phyloP scores from a whole-genome alignment of 78 protist genomes.

The Andalucia godoyi region DNA sequence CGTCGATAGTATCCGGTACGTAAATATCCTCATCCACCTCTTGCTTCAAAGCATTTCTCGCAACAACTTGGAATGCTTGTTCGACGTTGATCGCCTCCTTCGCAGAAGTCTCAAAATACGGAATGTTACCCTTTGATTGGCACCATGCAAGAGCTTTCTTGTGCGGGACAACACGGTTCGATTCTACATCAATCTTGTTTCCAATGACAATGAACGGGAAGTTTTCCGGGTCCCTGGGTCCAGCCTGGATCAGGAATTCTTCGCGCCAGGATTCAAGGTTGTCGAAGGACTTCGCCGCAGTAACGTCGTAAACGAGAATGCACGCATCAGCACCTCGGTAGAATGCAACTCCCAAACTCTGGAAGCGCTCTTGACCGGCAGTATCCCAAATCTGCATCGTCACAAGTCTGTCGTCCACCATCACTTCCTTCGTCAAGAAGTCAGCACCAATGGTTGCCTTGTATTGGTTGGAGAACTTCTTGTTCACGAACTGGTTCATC shows the following conservation, averaged over 20 bases:
- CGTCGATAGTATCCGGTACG: background rate
- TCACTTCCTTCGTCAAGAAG: constrained; percentile 92
- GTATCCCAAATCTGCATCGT: constrained; percentile 56
- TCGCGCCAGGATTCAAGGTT: constrained; percentile 93
- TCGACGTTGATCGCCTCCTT: constrained; percentile 96
- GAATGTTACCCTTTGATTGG: constrained; percentile 77
- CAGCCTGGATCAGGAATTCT: constrained; percentile 89
- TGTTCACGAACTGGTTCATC: constrained; percentile 91
- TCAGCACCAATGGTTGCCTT: constrained; percentile 99
- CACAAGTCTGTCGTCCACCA: constrained; percentile 89
- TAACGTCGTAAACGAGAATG: constrained; percentile 92
- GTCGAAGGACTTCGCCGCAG: constrained; percentile 84
- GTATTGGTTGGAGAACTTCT: constrained; percentile 90
- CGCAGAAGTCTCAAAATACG: constrained; percentile 97
- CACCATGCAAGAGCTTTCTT: constrained; percentile 92
- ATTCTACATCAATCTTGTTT: constrained; percentile 92
- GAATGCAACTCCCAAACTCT: constrained; percentile 96
- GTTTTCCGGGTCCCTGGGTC: constrained; percentile 86
- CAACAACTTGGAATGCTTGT: constrained; percentile 89
- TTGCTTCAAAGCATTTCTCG: constrained; percentile 75
- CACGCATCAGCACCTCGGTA: constrained; percentile 99
- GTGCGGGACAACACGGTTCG: constrained; percentile 65
- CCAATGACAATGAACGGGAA: constrained; percentile 96
- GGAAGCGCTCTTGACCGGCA: constrained; percentile 94
- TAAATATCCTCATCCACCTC: constrained; percentile 12